These are phyloP conservation scores for Clarireedia paspali DNA, from an alignment of 2,329 filamentous ascomycete genomes.

Conservation along the genomic window DNA sequence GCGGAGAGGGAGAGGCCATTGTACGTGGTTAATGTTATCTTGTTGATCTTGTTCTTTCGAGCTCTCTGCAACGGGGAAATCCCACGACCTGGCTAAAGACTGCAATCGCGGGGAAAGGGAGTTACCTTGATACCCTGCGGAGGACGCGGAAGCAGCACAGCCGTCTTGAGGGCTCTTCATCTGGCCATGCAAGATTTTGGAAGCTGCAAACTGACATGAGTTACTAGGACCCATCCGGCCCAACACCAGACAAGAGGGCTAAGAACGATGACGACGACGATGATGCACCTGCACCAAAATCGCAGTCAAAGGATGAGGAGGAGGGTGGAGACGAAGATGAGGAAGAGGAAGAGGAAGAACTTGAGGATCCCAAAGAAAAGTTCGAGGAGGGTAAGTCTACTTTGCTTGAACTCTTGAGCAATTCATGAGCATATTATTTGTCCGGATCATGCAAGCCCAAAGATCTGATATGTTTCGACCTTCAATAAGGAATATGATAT, in stretches of 20 bases:
- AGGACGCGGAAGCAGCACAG: neutral
- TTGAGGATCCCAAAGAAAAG: conserved; percentile 77
- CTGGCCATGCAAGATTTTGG: neutral
- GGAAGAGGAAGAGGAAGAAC: conserved; percentile 66
- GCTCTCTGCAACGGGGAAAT: too few species aligned
- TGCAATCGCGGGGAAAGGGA: neutral
- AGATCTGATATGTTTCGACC: neutral
- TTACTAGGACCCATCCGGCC: conserved; percentile 17
- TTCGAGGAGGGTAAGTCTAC: conserved; percentile 79
- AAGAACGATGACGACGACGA: conserved; percentile 31
- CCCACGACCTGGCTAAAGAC: too few species aligned
- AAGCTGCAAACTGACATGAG: neutral
- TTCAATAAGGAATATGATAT: neutral
- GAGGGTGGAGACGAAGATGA: conserved; percentile 45
- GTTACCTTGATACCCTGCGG: conserved; percentile 1
- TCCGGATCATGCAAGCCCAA: neutral
- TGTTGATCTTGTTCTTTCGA: neutral
- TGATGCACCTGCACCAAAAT: neutral
- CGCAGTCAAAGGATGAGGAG: conserved; percentile 31
- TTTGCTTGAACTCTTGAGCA: neutral
- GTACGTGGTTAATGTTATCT: conserved; percentile 5
- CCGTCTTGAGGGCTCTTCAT: neutral
- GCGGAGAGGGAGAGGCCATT: conserved; percentile 33
- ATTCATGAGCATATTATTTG: neutral
- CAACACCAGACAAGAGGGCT: conserved; percentile 13